Evolutionary conservation across 2,329 filamentous ascomycete species (phyloP).

Genomic region (Neofusicoccum kwambonambiense): DNA sequence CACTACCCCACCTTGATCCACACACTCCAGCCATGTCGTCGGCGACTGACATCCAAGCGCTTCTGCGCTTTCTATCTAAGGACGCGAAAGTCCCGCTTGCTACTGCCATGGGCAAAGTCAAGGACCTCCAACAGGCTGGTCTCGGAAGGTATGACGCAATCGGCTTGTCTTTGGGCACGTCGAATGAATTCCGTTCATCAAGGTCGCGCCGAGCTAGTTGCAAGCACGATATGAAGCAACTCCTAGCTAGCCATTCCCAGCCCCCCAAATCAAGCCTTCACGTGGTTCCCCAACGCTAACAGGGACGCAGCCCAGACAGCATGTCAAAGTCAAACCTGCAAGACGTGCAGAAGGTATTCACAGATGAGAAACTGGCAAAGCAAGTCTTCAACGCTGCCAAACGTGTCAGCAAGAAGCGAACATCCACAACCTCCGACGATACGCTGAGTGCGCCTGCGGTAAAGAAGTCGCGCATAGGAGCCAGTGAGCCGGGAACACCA

Average conservation of each 20-base stretch:
- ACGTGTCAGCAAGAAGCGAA: conserved; percentile 55
- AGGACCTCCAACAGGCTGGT: conserved; percentile 51
- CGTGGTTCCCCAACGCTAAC: neutral
- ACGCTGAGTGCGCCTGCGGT: conserved; percentile 33
- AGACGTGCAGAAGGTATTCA: conserved; percentile 44
- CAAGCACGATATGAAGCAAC: no score
- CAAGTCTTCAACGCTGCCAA: conserved; percentile 59
- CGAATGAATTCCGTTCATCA: no score
- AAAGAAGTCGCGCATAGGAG: conserved; percentile 33
- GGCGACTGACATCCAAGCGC: conserved; percentile 41
- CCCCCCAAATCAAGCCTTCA: neutral
- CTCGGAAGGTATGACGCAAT: conserved; percentile 31
- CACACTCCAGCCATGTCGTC: conserved; percentile 29
- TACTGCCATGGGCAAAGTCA: conserved; percentile 55
- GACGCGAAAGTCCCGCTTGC: conserved; percentile 58
- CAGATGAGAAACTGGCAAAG: conserved; percentile 56
- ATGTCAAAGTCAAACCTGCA: conserved; percentile 50
- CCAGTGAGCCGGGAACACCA: conserved; percentile 40
- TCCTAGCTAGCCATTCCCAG: no score
- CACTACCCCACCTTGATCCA: neutral
- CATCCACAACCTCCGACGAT: conserved; percentile 33
- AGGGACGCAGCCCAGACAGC: conserved; percentile 38
- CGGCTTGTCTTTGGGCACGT: conserved; percentile 1
- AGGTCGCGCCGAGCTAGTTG: no score
- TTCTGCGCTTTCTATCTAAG: conserved; percentile 59